Percentiles rank a stretch among this genome's conserved stretches.
phyloP scores from a whole-genome alignment of 2,329 filamentous ascomycete species.

The Verticillium zaregamsianum region DNA sequence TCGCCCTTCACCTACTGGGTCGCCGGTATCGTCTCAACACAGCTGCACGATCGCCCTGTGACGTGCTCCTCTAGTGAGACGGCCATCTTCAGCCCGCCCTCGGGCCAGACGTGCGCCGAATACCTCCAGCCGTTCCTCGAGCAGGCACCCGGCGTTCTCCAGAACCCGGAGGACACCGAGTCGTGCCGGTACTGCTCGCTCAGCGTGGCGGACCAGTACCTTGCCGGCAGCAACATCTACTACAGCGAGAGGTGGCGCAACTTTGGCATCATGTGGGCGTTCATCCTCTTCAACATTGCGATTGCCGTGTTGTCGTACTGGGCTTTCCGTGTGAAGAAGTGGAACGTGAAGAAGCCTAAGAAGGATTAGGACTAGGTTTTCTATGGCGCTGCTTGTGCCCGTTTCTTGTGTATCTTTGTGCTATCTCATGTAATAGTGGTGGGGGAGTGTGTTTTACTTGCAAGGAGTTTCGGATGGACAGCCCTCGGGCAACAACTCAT shows the following conservation, averaged over 20 bases:
- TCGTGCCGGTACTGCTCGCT: constrained; percentile 66
- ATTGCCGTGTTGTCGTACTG: constrained; percentile 60
- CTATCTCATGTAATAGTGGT: neutral
- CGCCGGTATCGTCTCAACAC: constrained; percentile 61
- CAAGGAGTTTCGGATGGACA: neutral
- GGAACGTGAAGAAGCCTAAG: constrained; percentile 11
- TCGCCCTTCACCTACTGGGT: constrained; percentile 68
- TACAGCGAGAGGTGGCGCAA: constrained; percentile 62
- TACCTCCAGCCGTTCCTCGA: constrained; percentile 58
- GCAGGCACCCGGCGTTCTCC: constrained; percentile 50
- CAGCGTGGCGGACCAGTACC: constrained; percentile 56
- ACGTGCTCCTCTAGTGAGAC: constrained; percentile 52
- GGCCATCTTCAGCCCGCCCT: constrained; percentile 60
- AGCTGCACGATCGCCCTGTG: constrained; percentile 52
- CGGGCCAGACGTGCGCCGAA: constrained; percentile 55
- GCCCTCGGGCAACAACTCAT: too few relatives aligned
- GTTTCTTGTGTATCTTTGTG: neutral
- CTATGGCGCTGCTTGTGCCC: neutral
- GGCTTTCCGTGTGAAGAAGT: constrained; percentile 49
- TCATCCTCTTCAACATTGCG: constrained; percentile 58
- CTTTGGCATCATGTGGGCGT: constrained; percentile 66
- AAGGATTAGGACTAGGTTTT: neutral
- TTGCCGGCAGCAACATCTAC: constrained; percentile 40
- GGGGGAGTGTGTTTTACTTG: neutral
- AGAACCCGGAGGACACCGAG: constrained; percentile 51